Percentiles rank a stretch among this genome's conserved stretches.
Evolutionary conservation across 2,329 filamentous ascomycete genomes (phyloP).

Genomic region (Hyphodiscus sp.): DNA sequence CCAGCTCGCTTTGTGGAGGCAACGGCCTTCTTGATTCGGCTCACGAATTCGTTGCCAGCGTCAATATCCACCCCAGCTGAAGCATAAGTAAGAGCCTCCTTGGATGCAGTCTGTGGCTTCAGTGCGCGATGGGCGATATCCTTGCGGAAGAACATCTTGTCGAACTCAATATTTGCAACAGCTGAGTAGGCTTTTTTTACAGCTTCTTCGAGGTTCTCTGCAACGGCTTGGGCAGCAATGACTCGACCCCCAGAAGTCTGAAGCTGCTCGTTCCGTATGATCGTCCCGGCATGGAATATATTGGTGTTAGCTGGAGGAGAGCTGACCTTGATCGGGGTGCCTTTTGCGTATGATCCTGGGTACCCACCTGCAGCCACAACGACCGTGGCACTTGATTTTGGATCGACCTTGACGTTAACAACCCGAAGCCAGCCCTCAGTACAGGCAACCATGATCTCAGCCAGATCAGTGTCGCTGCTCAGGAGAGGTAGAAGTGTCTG

Average conservation of each 20-base stretch:
- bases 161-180: slow-evolving; percentile 70
- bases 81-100: slow-evolving; percentile 74
- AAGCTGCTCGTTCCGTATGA: slow-evolving; percentile 55
- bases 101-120: slow-evolving; percentile 33
- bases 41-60: slow-evolving; percentile 85
- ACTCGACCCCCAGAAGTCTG: slow-evolving; percentile 82
- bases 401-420: slow-evolving; percentile 60
- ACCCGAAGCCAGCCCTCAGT: slow-evolving; percentile 66
- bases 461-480: slow-evolving; percentile 72
- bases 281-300: slow-evolving; percentile 92
- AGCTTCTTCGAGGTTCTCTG: slow-evolving; percentile 69
- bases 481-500: slow-evolving; percentile 79
- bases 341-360: slow-evolving; percentile 79
- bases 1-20: slow-evolving; percentile 76
- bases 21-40: slow-evolving; percentile 88
- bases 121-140: slow-evolving; percentile 81
- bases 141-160: slow-evolving; percentile 55
- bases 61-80: slow-evolving; percentile 91
- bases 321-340: slow-evolving; percentile 36
- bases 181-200: slow-evolving; percentile 84
- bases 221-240: slow-evolving; percentile 83
- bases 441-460: slow-evolving; percentile 82
- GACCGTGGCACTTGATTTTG: slow-evolving; percentile 77
- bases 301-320: slow-evolving; percentile 47
- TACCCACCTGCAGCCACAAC: slow-evolving; percentile 93